phyloP scores from a whole-genome alignment of 345 rosid genomes.

The Gossypium stocksii region DNA sequence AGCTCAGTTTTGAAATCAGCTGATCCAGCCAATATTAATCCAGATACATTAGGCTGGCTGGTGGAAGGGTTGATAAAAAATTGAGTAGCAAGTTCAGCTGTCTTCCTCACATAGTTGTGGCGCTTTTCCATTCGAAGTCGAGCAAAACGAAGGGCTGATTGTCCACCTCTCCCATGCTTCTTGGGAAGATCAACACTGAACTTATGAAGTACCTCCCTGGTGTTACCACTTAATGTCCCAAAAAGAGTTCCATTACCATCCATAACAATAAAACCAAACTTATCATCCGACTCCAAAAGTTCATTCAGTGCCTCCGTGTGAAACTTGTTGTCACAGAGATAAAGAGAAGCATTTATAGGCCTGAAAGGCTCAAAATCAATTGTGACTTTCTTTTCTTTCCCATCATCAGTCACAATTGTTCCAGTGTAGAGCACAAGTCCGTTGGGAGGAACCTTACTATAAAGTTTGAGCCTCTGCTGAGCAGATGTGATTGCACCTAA shows the following conservation, averaged over 20 bases:
- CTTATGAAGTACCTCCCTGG: slow-evolving; percentile 67
- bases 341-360: slow-evolving; percentile 66
- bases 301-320: slow-evolving; percentile 73
- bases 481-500: slow-evolving; percentile 70
- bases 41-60: slow-evolving; percentile 69
- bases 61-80: slow-evolving; percentile 57
- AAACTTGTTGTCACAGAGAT: slow-evolving; percentile 69
- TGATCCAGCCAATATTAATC: slow-evolving; percentile 65
- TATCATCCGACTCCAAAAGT: slow-evolving; percentile 70
- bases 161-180: slow-evolving; percentile 81
- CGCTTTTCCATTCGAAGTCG: slow-evolving; percentile 78
- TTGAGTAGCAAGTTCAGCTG: slow-evolving; percentile 72
- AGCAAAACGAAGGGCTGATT: slow-evolving; percentile 75
- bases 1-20: slow-evolving; percentile 75
- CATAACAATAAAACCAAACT: slow-evolving; percentile 73
- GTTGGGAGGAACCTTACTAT: slow-evolving; percentile 62
- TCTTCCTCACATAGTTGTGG: slow-evolving; percentile 74
- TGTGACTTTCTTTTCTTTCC: slow-evolving; percentile 76
- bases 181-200: slow-evolving; percentile 65
- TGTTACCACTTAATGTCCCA: slow-evolving; percentile 67
- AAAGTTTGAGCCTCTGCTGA: slow-evolving; percentile 72
- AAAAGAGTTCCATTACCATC: slow-evolving; percentile 77
- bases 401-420: slow-evolving; percentile 60
- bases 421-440: slow-evolving; percentile 76
- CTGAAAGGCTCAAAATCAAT: slow-evolving; percentile 73